Percentiles rank a stretch among this genome's conserved stretches.
Conservation (phyloP, 2,329 filamentous ascomycete species). For the Colletotrichum phormii region DNA sequence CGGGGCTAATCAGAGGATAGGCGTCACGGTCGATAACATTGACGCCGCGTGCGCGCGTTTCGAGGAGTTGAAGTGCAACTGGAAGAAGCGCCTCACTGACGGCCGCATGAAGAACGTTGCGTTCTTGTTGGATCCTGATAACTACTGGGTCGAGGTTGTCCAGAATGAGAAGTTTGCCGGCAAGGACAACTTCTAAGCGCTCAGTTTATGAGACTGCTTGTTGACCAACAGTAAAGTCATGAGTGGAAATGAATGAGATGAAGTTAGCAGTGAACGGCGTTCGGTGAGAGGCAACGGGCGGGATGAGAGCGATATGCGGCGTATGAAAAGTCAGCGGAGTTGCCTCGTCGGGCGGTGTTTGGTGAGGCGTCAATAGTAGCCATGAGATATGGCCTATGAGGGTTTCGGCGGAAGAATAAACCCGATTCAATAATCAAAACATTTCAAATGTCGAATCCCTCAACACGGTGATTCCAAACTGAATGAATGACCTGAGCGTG, state of each 20-base stretch:
- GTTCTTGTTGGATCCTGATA: constrained; percentile 89
- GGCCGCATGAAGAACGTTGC: constrained; percentile 94
- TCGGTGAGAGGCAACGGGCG: constrained; percentile 5
- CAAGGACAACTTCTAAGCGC: constrained; percentile 62
- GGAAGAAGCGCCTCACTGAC: constrained; percentile 96
- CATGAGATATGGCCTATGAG: neutral
- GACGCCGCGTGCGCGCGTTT: constrained; percentile 88
- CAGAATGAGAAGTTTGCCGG: constrained; percentile 79
- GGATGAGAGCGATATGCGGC: neutral
- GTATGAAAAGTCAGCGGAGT: neutral
- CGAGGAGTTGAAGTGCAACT: constrained; percentile 83
- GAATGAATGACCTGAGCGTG: neutral
- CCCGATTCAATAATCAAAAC: neutral
- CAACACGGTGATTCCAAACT: neutral
- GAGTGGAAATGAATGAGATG: neutral
- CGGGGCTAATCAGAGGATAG: constrained; percentile 53
- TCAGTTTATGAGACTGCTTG: accelerated
- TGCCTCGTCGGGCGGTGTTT: constrained; percentile 4
- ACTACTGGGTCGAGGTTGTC: constrained; percentile 84
- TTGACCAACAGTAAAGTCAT: neutral
- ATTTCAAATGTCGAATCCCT: neutral
- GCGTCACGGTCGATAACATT: constrained; percentile 87
- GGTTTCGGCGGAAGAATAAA: neutral
- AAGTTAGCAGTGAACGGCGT: neutral
- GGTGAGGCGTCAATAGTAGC: neutral